Conservation (phyloP, 2,329 filamentous ascomycete species). For the Ilyonectria mors-panacis region DNA sequence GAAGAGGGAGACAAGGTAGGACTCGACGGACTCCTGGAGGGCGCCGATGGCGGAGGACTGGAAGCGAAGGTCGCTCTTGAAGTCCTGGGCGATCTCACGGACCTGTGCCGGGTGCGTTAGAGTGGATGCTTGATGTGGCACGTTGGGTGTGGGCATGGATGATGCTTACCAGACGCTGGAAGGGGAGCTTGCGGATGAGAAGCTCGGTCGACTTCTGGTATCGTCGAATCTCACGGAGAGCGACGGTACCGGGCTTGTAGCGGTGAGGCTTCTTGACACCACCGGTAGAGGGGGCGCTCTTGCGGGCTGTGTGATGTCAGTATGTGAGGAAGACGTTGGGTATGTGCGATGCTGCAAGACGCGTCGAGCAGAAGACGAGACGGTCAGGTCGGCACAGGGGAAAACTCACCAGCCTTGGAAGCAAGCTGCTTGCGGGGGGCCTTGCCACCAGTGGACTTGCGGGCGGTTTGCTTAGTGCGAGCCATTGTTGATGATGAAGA, state of each 20-base stretch:
- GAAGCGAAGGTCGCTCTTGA: slow-evolving; percentile 97
- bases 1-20: slow-evolving; percentile 97
- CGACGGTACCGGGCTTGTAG: slow-evolving; percentile 93
- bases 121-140: neutral
- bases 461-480: slow-evolving; percentile 77
- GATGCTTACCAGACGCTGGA: slow-evolving; percentile 86
- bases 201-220: slow-evolving; percentile 99
- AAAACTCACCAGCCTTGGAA: slow-evolving; percentile 83
- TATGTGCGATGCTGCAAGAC: slow-evolving; percentile 25
- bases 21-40: slow-evolving; percentile 98
- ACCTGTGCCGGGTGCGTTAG: slow-evolving; percentile 64
- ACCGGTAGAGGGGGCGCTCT: slow-evolving; percentile 96
- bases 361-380: slow-evolving; percentile 21
- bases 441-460: slow-evolving; percentile 86
- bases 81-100: slow-evolving; percentile 95
- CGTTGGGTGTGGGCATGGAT: neutral
- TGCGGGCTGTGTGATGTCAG: slow-evolving; percentile 72
- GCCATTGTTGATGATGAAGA: slow-evolving; percentile 66
- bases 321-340: slow-evolving; percentile 25
- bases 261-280: slow-evolving; percentile 97
- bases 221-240: slow-evolving; percentile 97
- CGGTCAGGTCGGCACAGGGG: neutral
- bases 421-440: slow-evolving; percentile 95
- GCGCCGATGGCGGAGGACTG: slow-evolving; percentile 98
- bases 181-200: slow-evolving; percentile 96